Evolutionary conservation across 208 protist genomes (phyloP).

Genomic region (Wallacemonas sp.): DNA sequence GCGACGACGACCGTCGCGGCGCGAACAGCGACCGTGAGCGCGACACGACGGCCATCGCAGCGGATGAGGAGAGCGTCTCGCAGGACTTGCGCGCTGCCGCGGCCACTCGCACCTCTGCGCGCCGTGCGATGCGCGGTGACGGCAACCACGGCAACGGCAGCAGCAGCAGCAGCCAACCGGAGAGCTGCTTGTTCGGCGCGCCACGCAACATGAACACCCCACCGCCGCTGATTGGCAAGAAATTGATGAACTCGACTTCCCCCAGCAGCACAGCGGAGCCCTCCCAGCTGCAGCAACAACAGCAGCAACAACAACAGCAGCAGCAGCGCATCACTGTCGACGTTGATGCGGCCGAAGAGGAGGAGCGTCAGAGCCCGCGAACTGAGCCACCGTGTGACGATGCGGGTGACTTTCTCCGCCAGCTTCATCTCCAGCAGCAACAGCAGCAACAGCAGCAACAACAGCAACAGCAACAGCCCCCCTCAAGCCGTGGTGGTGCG

Average conservation of each 20-base stretch:
- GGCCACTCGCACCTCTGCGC: background rate
- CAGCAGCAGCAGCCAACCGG: background rate
- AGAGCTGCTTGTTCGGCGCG: constrained; percentile 5
- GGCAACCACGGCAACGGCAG: background rate
- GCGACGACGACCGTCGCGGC: no score
- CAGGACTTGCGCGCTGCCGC: constrained; percentile 3
- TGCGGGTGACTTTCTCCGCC: constrained; percentile 7
- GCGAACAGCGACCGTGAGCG: no score
- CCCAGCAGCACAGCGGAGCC: no score
- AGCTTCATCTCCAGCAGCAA: no score
- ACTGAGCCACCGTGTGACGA: background rate
- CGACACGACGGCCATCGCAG: background rate
- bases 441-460: no score
- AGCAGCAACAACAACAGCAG: background rate
- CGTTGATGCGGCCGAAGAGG: background rate
- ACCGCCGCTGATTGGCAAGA: background rate
- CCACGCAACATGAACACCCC: constrained; percentile 13
- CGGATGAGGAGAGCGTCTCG: constrained; percentile 9
- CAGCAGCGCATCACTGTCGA: background rate
- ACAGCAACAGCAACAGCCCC: no score
- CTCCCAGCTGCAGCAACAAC: background rate
- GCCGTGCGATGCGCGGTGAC: background rate
- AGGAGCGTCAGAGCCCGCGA: background rate
- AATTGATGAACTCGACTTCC: background rate
- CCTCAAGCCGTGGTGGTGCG: background rate